Base-by-base conservation (phyloP, 2,329 filamentous ascomycete genomes). In the Mycosphaerella sp. region DNA sequence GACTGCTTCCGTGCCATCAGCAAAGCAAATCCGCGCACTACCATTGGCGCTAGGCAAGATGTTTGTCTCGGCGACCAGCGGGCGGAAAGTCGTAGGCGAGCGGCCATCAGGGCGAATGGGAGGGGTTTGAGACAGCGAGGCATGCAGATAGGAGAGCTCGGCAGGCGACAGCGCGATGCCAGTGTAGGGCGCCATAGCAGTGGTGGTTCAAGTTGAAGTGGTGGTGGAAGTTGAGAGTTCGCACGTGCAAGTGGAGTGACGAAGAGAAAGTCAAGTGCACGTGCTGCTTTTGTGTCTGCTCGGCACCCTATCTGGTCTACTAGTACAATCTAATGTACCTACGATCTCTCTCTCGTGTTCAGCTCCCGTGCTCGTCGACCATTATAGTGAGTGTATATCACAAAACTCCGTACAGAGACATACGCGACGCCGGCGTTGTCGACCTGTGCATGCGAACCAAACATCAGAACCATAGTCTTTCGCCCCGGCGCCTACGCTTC, bases 111-210 rank as follows among this genome's bases (percentile, higher is more conserved):
- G 87, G 18, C 93, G 89, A 68, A 97, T 86, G 16, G 93, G 89
- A 9, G 89, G 89, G 39, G 73, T 73, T 54, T 90, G 84, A 6
- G 83, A 79, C 65, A 98, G 88, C 5, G 91, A 90, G 58, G 81
- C 82, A 77, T 95, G 89, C 45, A 97, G 82, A 75, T 96, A 98
- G 62, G 90, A 89, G 64, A 98, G 87, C 75, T 98, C 93, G 65
- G 93, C 89, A 42, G 93, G 91, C 48, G 90, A 96, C 70, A 97
- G 85, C 62, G 89, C 84, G 40, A 80, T 64, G 82, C 80, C 63
- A 71, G 76, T 64, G 56, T 62, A 60, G 58, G 81, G 79, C 36
- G 85, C 76, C 80, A 88, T 86, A 7, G 16, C 12, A 9, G 17
- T 12, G 8, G 18, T 41, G 16, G 17, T 14, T 9, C 12, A 5